Percentiles rank a stretch among this genome's conserved stretches.
phyloP scores from a whole-genome alignment of 2,329 filamentous ascomycete genomes.

The Aulographum hederae region DNA sequence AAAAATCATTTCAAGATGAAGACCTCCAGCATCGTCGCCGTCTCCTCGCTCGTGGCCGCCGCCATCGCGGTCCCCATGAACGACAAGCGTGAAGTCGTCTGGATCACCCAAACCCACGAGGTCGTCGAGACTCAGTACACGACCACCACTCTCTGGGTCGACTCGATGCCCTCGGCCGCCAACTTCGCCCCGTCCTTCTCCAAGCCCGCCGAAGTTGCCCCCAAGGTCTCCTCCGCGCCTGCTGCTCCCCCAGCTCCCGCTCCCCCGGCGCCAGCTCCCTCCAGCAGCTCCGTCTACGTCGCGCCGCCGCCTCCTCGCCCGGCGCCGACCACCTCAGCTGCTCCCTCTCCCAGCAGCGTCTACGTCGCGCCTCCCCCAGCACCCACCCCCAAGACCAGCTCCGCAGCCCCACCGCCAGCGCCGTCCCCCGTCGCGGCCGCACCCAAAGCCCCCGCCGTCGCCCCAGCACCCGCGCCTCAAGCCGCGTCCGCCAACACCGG shows the following conservation, averaged over 20 bases:
- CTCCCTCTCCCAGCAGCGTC: constrained; percentile 1
- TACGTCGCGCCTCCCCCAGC: background rate
- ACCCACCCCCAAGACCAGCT: background rate
- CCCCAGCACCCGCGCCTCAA: background rate
- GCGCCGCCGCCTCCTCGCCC: background rate
- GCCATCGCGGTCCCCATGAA: constrained; percentile 1
- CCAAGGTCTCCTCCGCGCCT: background rate
- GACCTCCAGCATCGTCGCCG: background rate
- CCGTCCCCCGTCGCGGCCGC: constrained; percentile 1
- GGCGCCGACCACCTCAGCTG: background rate
- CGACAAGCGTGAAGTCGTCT: constrained; percentile 4
- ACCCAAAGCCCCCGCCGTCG: background rate
- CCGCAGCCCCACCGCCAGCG: constrained; percentile 1
- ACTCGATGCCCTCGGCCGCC: background rate
- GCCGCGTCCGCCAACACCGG: background rate
- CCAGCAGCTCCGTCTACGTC: background rate
- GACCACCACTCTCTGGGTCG: constrained; percentile 5
- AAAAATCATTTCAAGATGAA: constrained; percentile 1
- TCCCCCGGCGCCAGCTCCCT: background rate
- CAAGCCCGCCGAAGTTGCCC: background rate
- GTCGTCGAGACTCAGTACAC: constrained; percentile 4
- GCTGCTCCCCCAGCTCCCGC: constrained; percentile 1
- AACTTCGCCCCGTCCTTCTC: background rate
- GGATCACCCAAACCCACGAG: constrained; percentile 3
- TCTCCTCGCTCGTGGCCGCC: constrained; percentile 2